Base-by-base conservation (phyloP, 306 rosid genomes). In the Quercus berberidifolia region DNA sequence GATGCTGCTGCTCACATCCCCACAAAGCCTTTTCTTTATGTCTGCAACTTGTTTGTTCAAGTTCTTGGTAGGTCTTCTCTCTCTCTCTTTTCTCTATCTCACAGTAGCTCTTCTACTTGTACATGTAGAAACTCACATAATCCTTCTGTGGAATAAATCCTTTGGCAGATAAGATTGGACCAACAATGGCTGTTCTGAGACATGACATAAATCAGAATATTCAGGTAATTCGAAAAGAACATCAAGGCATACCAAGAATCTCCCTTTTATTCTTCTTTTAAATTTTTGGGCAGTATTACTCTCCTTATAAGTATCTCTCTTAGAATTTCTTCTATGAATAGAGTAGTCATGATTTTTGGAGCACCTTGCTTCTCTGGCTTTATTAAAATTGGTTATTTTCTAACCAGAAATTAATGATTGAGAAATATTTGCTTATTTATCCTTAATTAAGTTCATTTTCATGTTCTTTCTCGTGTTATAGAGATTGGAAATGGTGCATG, bases 161-260 rank as follows among this genome's bases (percentile, higher is more conserved):
- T 76, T 30, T 63, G 88, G 88, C 91, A 95, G 99, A 95, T 89
- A 93, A 91, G 90, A 90, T 95, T 71, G 99, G 98, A 8, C 99
- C 99, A 56, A 90, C 93, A 7, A 95, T 95, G 99, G 86, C 90
- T 75, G 99, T 95, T 84, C 60, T 95, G 71, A 88, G 98, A 79
- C 91, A 95, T 74, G 98, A 95, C 76, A 78, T 95, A 80, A 76
- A 89, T 79, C 94, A 91, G 60, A 95, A 95, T 81, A 91, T 95
- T 79, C 88, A 83, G 98, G 98, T 95, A 71, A 55, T n/a, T 54
- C 19, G 56, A 18, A 25, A 26, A 19, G 72, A 68, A 74, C 56
- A 67, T 28, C 25, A 13, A 12, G 56, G 46, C 67, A 28, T 43
- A 33, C 57, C 17, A 6, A 26, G 38, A 65, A 52, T 70, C 74